These are phyloP conservation scores for Ceratocystis harringtonii DNA, from an alignment of 2,329 filamentous ascomycete genomes.

Conservation along the genomic window DNA sequence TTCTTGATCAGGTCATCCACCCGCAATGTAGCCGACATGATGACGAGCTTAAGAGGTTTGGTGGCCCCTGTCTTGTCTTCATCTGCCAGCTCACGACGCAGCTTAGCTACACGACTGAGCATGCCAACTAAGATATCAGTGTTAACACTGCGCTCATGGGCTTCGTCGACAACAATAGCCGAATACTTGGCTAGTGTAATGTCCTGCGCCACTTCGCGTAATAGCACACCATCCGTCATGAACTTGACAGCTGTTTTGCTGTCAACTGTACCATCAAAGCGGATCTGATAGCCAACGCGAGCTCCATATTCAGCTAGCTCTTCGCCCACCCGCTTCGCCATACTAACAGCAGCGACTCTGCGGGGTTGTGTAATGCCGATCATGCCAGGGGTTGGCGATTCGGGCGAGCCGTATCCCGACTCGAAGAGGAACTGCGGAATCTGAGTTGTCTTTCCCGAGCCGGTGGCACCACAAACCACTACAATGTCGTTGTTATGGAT, in stretches of 20 bases:
- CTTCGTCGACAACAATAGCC: conserved; percentile 87
- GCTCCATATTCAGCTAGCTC: conserved; percentile 68
- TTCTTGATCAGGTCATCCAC: conserved; percentile 87
- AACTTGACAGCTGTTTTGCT: conserved; percentile 86
- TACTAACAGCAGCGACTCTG: conserved; percentile 88
- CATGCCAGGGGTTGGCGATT: conserved; percentile 72
- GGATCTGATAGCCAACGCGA: conserved; percentile 80
- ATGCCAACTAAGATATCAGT: conserved; percentile 98
- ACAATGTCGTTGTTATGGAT: conserved; percentile 84
- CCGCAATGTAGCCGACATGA: conserved; percentile 93
- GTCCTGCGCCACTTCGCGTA: conserved; percentile 82
- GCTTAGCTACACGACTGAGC: conserved; percentile 78
- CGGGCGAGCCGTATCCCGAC: conserved; percentile 69
- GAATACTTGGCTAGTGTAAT: conserved; percentile 83
- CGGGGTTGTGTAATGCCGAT: conserved; percentile 92
- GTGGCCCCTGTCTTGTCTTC: conserved; percentile 47
- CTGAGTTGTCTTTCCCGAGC: conserved; percentile 95
- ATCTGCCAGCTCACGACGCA: conserved; percentile 58
- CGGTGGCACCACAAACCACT: conserved; percentile 85
- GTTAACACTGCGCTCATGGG: conserved; percentile 92
- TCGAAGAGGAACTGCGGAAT: conserved; percentile 93
- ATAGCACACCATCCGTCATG: conserved; percentile 94
- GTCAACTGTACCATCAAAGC: conserved; percentile 75
- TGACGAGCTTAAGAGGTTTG: conserved; percentile 77
- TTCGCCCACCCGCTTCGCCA: conserved; percentile 79